Evolutionary conservation across 2,329 filamentous ascomycete species (phyloP).

Genomic region (Zymoseptoria crescenta): DNA sequence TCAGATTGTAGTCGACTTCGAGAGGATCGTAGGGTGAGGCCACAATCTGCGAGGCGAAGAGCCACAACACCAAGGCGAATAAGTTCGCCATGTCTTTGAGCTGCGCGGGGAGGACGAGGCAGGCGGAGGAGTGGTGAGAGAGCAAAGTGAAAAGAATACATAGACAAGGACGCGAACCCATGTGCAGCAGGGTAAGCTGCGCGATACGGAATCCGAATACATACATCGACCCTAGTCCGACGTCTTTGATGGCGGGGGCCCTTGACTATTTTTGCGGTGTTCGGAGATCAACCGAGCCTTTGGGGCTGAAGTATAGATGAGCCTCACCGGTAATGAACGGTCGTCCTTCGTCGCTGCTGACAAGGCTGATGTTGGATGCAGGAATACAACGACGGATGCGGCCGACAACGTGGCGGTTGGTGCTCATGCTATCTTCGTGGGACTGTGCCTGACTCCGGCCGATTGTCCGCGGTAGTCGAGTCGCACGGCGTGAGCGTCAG

Average conservation of each 20-base stretch:
- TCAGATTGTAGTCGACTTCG: conserved; percentile 49
- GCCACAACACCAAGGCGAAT: not conserved
- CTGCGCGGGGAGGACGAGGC: not conserved
- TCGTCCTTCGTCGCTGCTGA: not conserved
- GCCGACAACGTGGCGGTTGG: not conserved
- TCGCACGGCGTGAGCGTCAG: not conserved
- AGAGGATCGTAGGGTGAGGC: conserved; percentile 35
- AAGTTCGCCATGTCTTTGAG: not conserved
- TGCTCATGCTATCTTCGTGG: not conserved
- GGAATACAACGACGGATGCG: not conserved
- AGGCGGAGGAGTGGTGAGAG: not conserved
- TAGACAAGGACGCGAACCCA: not conserved
- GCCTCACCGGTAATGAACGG: not conserved
- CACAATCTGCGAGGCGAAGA: not conserved
- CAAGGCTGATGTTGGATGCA: not conserved
- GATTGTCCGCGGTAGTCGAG: not conserved
- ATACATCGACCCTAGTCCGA: not conserved
- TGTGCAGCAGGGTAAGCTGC: not conserved
- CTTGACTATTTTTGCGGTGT: not conserved
- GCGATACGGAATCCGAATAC: not conserved
- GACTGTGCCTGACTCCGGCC: not conserved
- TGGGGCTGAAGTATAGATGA: not conserved
- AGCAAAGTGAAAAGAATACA: not conserved
- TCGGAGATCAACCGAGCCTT: not conserved
- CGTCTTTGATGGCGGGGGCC: not conserved